Base-by-base conservation (phyloP, 2,329 filamentous ascomycete species). In the Leptodontidium sp. region DNA sequence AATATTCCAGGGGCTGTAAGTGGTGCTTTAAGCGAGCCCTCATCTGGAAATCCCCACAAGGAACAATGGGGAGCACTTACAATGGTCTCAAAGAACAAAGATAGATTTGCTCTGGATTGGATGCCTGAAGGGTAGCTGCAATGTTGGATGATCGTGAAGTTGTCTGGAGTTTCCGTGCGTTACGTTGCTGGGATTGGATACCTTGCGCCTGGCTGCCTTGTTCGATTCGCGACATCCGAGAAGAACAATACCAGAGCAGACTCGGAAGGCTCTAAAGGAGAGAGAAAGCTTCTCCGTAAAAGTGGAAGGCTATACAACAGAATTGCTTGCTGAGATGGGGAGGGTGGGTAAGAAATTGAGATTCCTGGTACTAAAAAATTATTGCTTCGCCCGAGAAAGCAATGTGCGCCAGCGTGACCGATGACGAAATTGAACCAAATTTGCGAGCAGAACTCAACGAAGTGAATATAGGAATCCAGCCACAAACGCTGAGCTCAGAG, bases 11-110 rank as follows among this genome's bases (percentile, higher is more conserved):
- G 17, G 32, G 35, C 55, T 58, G 32, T 12, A 58, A 24, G 8
- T 58, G 35, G 55, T 58, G 55, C 17, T 24, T n/a, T 58, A 58
- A 58, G 55, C 55, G 55, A 58, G 55, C 32, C 35, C n/a, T 21
- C 15, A 24, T 2, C 35, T 3, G 55, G 55, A 24, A 14, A 14
- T 21, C 40, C 12, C 7, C 35, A 24, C 35, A 21, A 5, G 4
- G 35, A 58, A 40, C 35, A 40, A 58, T 43, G 35, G 17, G 11
- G 32, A 21, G 21, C 1, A 6, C 32, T 40, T 58, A 58, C 55
- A 58, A 58, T 26, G 55, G 35, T 35, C 17, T 58, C 8, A 24
- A 24, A 40, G 26, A 24, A 55, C 52, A 55, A 55, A 55, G 52
- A 55, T 3, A 55, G 29, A 32, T 32, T n/a, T 35, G 14, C 7